Base-by-base conservation (phyloP, 2,329 filamentous ascomycete species). In the Stachybotrys chartarum region DNA sequence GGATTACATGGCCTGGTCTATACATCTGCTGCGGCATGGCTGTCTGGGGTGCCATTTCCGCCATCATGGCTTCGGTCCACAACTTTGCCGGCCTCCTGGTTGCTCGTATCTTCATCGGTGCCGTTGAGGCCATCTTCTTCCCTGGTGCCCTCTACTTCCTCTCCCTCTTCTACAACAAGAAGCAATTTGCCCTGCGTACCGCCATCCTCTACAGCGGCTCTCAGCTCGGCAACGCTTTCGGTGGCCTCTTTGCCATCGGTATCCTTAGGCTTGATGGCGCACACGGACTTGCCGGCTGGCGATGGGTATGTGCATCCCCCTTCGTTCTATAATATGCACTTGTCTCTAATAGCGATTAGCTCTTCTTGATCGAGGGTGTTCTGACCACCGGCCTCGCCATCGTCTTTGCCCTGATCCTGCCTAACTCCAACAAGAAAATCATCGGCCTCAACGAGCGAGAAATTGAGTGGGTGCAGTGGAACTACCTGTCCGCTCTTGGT, bases 101-200 rank as follows among this genome's bases (percentile, higher is more conserved):
- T 57, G 72, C 70, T 6, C 74, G 78, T 5, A 57, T 60, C 6
- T 51, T 65, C 50, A 69, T 83, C 0, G 80, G 80, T 45, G 74
- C 78, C 46, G 72, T 80, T 6, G 80, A 83, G 60, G 82, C 81
- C 1, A 76, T 80, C 5, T 82, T 80, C 65, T 82, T 82, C 61
- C 75, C 75, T 0, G 75, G 74, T 0, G 70, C 69, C 0, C 63
- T 76, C 1, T 75, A 70, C 55, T 72, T 67, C 35, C 60, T 76
- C 0, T 72, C 70, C 0, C 59, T 67, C 1, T 77, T 71, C 61
- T 77, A 77, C 54, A 76, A 69, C 8, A 65, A 72, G 12, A 68
- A 68, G 56, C 55, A 75, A 57, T 65, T 70, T 5, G 68, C 65
- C 5, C 60, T 70, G 16, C 62, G 72, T 7, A 64, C 66, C 0